Percentiles rank a stretch among this genome's conserved stretches.
Evolutionary conservation across 176 grass and related monocot genomes (phyloP).

Genomic region (Musa acuminata): DNA sequence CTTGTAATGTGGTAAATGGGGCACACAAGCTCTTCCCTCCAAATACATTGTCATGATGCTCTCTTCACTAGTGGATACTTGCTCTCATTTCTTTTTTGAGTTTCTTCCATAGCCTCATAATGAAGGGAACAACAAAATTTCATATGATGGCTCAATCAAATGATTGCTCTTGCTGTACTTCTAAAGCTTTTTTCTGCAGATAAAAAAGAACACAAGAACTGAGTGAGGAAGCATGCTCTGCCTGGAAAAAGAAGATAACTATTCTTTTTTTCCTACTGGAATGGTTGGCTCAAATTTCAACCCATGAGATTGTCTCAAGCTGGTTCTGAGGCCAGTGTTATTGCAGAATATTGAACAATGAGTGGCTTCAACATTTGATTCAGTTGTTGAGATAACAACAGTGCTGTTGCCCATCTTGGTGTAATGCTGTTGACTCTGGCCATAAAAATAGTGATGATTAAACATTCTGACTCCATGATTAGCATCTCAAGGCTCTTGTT

Average conservation of each 20-base stretch:
- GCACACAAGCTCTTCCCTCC: background rate
- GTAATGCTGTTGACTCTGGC: background rate
- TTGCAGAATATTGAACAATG: background rate
- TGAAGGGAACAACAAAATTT: background rate
- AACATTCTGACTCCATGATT: background rate
- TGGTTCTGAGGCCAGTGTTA: background rate
- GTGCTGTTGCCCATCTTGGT: background rate
- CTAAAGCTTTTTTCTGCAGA: background rate
- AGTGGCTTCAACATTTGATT: background rate
- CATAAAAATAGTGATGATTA: background rate
- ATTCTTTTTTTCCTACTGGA: background rate
- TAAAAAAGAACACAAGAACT: background rate
- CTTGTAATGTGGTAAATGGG: background rate
- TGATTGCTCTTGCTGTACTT: slow-evolving; percentile 10
- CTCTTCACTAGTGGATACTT: background rate
- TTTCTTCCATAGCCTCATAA: background rate
- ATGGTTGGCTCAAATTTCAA: background rate
- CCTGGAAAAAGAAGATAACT: background rate
- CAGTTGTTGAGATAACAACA: background rate
- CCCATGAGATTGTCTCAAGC: background rate
- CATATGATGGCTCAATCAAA: slow-evolving; percentile 1
- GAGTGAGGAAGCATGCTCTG: background rate
- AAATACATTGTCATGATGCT: background rate
- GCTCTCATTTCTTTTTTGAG: background rate
- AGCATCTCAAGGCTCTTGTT: background rate